These are phyloP conservation scores for Stemphylium vesicarium DNA, from an alignment of 2,329 filamentous ascomycete species.

Conservation along the genomic window DNA sequence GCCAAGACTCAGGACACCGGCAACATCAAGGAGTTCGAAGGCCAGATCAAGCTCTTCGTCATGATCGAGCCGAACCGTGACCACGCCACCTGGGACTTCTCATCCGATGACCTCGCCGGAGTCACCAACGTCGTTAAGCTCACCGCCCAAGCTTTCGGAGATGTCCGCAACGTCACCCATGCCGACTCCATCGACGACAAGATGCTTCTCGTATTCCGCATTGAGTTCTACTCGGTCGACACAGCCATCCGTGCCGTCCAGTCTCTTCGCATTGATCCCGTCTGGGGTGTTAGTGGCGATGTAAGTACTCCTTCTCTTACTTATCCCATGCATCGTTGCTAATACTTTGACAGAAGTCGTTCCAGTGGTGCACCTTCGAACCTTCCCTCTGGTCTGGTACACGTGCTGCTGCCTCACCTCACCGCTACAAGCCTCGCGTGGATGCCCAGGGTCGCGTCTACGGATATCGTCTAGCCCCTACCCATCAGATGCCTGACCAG, in stretches of 20 bases:
- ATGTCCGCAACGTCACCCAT: slow-evolving; percentile 27
- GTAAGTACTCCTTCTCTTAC: slow-evolving; percentile 17
- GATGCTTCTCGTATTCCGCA: slow-evolving; percentile 32
- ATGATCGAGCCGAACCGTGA: slow-evolving; percentile 25
- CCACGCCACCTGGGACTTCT: slow-evolving; percentile 19
- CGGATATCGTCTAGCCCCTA: slow-evolving; percentile 21
- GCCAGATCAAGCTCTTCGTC: slow-evolving; percentile 36
- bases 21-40: slow-evolving; percentile 39
- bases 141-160: slow-evolving; percentile 25
- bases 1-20: slow-evolving; percentile 35
- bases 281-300: slow-evolving; percentile 20
- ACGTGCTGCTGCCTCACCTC: slow-evolving; percentile 26
- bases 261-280: slow-evolving; percentile 14
- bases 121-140: slow-evolving; percentile 21
- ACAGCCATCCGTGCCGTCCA: slow-evolving; percentile 36
- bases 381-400: slow-evolving; percentile 28
- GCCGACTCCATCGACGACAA: slow-evolving; percentile 22
- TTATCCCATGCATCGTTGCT: slow-evolving; percentile 13
- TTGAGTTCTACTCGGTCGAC: slow-evolving; percentile 42
- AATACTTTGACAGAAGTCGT: slow-evolving; percentile 29
- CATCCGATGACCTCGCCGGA: slow-evolving; percentile 18
- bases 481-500: neutral
- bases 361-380: slow-evolving; percentile 25
- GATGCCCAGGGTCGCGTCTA: slow-evolving; percentile 32
- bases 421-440: slow-evolving; percentile 26